phyloP scores from a whole-genome alignment of 306 rosid species.

The Prunus dulcis region DNA sequence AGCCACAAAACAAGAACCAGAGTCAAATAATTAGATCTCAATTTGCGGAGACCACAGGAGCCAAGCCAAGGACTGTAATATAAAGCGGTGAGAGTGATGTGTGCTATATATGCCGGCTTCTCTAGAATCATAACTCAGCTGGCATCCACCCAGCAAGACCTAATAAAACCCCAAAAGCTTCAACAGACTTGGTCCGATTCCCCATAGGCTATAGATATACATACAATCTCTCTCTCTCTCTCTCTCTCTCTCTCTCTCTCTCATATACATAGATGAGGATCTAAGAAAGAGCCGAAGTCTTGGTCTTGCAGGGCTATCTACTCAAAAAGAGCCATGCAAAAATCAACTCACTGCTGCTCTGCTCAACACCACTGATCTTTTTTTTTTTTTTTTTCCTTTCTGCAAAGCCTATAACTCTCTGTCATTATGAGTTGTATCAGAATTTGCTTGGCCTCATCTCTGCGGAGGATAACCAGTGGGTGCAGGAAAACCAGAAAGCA shows the following conservation, averaged over 20 bases:
- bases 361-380: not conserved
- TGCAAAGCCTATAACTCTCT: not conserved
- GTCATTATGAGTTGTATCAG: slow-evolving; percentile 35
- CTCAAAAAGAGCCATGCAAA: not conserved
- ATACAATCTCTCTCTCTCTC: not conserved
- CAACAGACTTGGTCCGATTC: slow-evolving; percentile 12
- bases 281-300: too few species aligned
- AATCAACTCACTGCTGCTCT: not conserved
- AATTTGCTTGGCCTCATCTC: slow-evolving; percentile 32
- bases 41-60: slow-evolving; percentile 21
- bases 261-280: too few species aligned
- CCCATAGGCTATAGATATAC: not conserved
- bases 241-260: not conserved
- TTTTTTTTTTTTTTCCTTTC: not conserved
- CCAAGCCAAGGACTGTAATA: slow-evolving; percentile 2
- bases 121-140: slow-evolving; percentile 24
- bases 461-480: slow-evolving; percentile 26
- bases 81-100: slow-evolving; percentile 20
- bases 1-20: not conserved
- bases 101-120: slow-evolving; percentile 13
- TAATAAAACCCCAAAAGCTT: slow-evolving; percentile 14
- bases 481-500: slow-evolving; percentile 11
- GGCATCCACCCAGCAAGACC: slow-evolving; percentile 33
- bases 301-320: not conserved
- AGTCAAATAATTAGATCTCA: not conserved